Evolutionary conservation across 2,329 filamentous ascomycete genomes (phyloP), one percentile per base, ranked within the genome.

Genomic region (Conoideocrella luteorostrata): DNA sequence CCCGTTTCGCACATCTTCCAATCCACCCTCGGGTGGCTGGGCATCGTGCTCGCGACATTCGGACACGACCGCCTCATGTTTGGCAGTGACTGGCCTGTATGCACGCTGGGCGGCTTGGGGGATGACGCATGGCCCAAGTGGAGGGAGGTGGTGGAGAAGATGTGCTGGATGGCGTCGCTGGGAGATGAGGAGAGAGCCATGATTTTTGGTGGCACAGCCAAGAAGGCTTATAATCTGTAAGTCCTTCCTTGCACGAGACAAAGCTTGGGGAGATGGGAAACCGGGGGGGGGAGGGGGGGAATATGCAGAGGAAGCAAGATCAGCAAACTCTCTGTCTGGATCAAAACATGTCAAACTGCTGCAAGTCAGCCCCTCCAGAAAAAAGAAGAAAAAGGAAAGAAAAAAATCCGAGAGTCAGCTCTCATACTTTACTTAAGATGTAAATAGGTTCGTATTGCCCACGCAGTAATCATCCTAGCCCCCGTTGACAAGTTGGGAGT

Each of bases 61-160:
- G 82, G 85, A 2, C 67, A 84, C 0, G 60, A 70, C 18, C 75
- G 88, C 50, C 75, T 93, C 59, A 89, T 97, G 83, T 96, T 93
- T 63, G 90, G 84, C 20, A 90, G 85, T 51, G 89, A 96, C 63
- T 97, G 91, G 91, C 90, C 91, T 2, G 84, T 96, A 1, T 95
- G 88, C 66, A 90, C 88, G 49, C 68, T 88, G 22, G 33, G 36
- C 15, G 43, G 46, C 15, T 43, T 54, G 1, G 71, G 71, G 33
- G 68, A 74, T 38, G 64, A 70, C 18, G 81, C 86, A 24, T 95
- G 89, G 88, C 66, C 68, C 28, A 77, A 83, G 54, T 96, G 90
- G 90, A 77, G 71, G 50, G 71, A 70, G 17, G 70, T 93, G 2
- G 84, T 95, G 15, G 78, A 83, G 49, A 70, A 70, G 50, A 71